Conservation (phyloP, 768 basidiomycete genomes). For the Suillus subluteus region DNA sequence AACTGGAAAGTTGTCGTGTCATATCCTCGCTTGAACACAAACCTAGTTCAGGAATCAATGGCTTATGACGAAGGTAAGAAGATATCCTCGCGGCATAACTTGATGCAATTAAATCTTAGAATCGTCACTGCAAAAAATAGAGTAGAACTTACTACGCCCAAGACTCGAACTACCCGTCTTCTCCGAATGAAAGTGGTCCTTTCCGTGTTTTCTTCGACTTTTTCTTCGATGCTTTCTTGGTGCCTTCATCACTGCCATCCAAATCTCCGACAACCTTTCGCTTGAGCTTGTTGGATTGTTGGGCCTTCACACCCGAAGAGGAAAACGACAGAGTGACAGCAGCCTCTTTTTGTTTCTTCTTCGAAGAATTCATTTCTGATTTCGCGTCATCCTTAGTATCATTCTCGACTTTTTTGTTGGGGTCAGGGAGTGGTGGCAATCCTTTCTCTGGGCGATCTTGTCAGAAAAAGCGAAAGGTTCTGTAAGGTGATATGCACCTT, state of each 20-base stretch:
- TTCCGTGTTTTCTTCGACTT: constrained; percentile 55
- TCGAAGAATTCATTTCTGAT: constrained; percentile 18
- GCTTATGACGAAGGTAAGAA: not conserved
- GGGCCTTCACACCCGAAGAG: constrained; percentile 33
- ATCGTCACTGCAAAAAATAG: not conserved
- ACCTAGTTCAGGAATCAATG: not conserved
- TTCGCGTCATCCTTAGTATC: constrained; percentile 33
- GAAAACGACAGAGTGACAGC: constrained; percentile 43
- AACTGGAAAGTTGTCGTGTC: not conserved
- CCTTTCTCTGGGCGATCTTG: constrained; percentile 56
- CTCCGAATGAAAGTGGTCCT: constrained; percentile 40
- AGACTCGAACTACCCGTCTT: constrained; percentile 27
- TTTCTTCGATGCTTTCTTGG: constrained; percentile 46
- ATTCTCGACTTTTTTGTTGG: constrained; percentile 27
- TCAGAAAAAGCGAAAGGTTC: constrained; percentile 11
- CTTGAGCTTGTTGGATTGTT: constrained; percentile 32
- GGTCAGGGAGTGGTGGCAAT: constrained; percentile 53
- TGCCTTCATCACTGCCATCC: constrained; percentile 30
- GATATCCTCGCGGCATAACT: not conserved
- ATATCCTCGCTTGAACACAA: not conserved
- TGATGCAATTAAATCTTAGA: not conserved
- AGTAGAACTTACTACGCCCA: not conserved
- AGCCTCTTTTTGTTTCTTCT: constrained; percentile 23
- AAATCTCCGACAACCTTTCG: constrained; percentile 41
- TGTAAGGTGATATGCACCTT: constrained; percentile 49